These are phyloP conservation scores for Hypoxylon sp. DNA, from an alignment of 2,329 filamentous ascomycete species.

Conservation along the genomic window DNA sequence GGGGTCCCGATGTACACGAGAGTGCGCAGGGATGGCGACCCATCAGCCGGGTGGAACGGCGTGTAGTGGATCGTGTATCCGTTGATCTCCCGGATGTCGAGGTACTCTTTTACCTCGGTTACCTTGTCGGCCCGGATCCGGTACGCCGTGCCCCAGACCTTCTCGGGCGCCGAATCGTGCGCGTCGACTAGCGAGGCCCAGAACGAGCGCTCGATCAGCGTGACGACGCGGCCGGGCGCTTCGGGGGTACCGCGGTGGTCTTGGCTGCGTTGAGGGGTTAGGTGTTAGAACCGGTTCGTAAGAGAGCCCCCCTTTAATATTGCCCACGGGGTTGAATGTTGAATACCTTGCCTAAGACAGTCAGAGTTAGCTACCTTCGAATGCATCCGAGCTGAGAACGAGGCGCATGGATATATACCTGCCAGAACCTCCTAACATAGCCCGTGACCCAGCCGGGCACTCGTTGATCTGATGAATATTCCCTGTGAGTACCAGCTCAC, in stretches of 20 bases:
- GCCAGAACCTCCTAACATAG: conserved; percentile 97
- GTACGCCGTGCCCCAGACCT: conserved; percentile 94
- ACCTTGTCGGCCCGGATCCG: conserved; percentile 80
- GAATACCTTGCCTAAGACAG: conserved; percentile 45
- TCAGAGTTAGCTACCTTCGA: conserved; percentile 15
- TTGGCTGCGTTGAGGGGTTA: conserved; percentile 67
- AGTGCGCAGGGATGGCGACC: conserved; percentile 58
- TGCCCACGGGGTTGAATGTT: not conserved
- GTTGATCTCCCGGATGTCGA: conserved; percentile 97
- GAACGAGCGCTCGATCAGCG: conserved; percentile 84
- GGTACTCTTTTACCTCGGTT: conserved; percentile 84
- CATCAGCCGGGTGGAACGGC: conserved; percentile 75
- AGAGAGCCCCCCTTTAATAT: not conserved
- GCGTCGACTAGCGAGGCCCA: conserved; percentile 83
- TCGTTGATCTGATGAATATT: conserved; percentile 72
- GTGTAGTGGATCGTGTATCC: conserved; percentile 95
- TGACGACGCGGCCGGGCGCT: conserved; percentile 90
- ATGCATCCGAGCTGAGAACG: not conserved
- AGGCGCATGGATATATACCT: conserved; percentile 68
- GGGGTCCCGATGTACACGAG: conserved; percentile 96
- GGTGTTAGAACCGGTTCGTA: conserved; percentile 23
- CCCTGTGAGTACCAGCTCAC: conserved; percentile 17
- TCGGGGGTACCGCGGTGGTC: conserved; percentile 94
- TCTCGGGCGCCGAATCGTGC: conserved; percentile 69
- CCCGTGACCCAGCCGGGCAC: conserved; percentile 91